Conservation (phyloP, 306 rosid genomes). For the Lithocarpus polystachyus region DNA sequence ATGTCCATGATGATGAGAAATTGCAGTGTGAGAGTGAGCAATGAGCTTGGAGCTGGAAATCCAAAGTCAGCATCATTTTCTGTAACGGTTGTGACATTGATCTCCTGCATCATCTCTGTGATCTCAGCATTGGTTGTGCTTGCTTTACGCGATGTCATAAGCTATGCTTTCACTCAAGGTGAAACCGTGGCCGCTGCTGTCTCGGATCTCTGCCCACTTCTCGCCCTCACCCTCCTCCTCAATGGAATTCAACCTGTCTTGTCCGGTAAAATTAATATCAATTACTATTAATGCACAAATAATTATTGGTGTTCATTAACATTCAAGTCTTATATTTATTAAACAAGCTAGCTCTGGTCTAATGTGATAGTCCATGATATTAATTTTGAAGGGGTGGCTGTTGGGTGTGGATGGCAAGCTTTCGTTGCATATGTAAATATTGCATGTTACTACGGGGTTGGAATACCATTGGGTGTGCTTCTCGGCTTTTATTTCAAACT, state of each 20-base stretch:
- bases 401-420: slow-evolving; percentile 96
- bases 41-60: slow-evolving; percentile 71
- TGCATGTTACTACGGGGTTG: slow-evolving; percentile 61
- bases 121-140: slow-evolving; percentile 43
- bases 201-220: slow-evolving; percentile 74
- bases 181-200: slow-evolving; percentile 78
- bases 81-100: slow-evolving; percentile 44
- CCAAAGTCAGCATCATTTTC: slow-evolving; percentile 76
- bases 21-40: slow-evolving; percentile 80
- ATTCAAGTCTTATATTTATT: too few relatives aligned
- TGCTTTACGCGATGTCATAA: slow-evolving; percentile 43
- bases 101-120: slow-evolving; percentile 56
- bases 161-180: slow-evolving; percentile 73
- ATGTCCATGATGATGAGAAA: neutral
- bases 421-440: slow-evolving; percentile 78
- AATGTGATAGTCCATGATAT: neutral
- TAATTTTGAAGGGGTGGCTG: slow-evolving; percentile 68
- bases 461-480: slow-evolving; percentile 57
- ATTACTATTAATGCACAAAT: neutral
- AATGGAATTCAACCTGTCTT: slow-evolving; percentile 84
- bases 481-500: slow-evolving; percentile 62
- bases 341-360: too few relatives aligned
- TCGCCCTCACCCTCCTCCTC: slow-evolving; percentile 57
- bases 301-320: neutral
- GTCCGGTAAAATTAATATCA: slow-evolving; percentile 45